Evolutionary conservation across 1,284 basidiomycete species (phyloP), one percentile per base, ranked within the genome.

Genomic region (Vanrija pseudolonga): DNA sequence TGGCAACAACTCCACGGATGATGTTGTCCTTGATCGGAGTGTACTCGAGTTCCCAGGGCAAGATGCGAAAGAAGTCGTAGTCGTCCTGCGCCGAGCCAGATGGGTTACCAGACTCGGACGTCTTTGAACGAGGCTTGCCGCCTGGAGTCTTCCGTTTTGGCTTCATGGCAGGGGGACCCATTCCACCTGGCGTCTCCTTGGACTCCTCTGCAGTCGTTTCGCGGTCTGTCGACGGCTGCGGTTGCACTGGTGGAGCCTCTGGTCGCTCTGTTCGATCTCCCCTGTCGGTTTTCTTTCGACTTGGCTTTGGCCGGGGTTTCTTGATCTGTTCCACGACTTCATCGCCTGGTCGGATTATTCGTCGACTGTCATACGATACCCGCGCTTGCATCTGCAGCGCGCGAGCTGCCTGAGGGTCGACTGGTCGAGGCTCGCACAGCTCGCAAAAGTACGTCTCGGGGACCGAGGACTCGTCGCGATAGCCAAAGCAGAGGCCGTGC

Each of bases 401-500:
- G 23, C 63, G 57, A 3, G 73, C 72, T 14, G 38, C 48, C 8
- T 50, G 60, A 7, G 65, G 54, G 50, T 72, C 66, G 48, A 70
- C 64, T 9, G 64, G 62, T 44, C 74, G 61, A 18, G 71, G 69
- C 5, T 62, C 48, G 51, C 76, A 78, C 28, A 76, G 50, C 50
- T 77, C 73, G 59, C 76, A 78, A 28, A 71, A 63, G 50, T 71
- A 78, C 2, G 59, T 62, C 20, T 94, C 89, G 1, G 91, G 90
- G 0, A 91, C 86, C 32, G 81, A 80, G 32, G 79, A 77, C 40
- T 81, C 83, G 46, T 83, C 78, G 19, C 79, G 76, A 65, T 91
- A 87, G 32, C 83, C 84, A 65, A 94, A 90, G 74, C 93, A 96
- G 6, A 86, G 85, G 7, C 84, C 88, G 75, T 97, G 93, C 67